Evolutionary conservation across 305 asterid genomes (phyloP), one percentile per base, ranked within the genome.

Genomic region (Withania somnifera): DNA sequence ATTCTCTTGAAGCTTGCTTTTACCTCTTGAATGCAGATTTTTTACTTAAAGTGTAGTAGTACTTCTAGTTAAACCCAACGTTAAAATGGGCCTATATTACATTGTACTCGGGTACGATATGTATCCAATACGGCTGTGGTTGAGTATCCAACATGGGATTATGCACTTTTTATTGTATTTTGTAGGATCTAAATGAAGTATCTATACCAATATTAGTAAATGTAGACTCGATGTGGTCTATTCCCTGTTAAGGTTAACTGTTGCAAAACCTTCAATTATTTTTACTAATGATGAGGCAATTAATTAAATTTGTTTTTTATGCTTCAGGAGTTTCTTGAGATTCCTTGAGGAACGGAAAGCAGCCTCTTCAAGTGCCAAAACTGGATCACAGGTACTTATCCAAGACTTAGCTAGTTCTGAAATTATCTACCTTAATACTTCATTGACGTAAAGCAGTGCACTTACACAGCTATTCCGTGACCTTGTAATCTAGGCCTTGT

Each of bases 271-370:
- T 19, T 58, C 56, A 10, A 36, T 56, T 81, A 50, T 22, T 34
- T 52, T 38, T 64, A 7, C 67, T 81, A 2, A 5, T 66, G 20
- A 52, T 8, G 30, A 7, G 54, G 61, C 24, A 66, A 54, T 15
- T 78, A 67, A 87, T 64, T 71, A 77, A 14, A 30, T 61, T 80
- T 64, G 75, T 75, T 79, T 60, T 83, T 56, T 67, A 19, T 38
- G 79, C 81, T 89, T 82, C 84, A 97, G 99, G 99, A 88, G 96
- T 85, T 97, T 97, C 88, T 82, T 94, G 88, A 94, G 97, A 89
- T 94, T 92, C 85, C 97, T 97, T 75, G 96, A 88, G 82, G 98
- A 92, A 84, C 88, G 82, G 82, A 92, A 90, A 82, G 32, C 87
- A 82, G 85, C 86, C 20, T 78, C 97, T 84, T 86, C 96, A 47